phyloP scores from a whole-genome alignment of 495 filamentous ascomycete genomes.

The Friedmanniomyces simplex region DNA sequence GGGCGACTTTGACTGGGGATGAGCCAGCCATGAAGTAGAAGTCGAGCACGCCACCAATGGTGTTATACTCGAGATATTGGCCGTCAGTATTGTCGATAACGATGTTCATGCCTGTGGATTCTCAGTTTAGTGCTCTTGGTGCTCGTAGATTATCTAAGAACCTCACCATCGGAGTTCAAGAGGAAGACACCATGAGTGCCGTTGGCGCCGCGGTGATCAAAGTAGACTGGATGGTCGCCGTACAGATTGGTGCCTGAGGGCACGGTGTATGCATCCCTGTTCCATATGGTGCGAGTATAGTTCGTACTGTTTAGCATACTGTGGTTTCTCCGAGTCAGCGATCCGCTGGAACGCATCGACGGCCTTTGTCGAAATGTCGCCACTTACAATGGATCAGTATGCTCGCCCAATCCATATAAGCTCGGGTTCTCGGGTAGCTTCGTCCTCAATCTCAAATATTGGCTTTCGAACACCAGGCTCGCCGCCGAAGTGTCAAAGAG shows the following conservation, averaged over 20 bases:
- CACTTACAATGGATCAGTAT: conserved; percentile 71
- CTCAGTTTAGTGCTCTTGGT: too few species aligned
- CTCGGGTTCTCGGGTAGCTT: conserved; percentile 54
- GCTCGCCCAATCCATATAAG: conserved; percentile 73
- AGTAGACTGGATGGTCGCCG: conserved; percentile 74
- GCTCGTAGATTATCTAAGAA: too few species aligned
- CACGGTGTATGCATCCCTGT: conserved; percentile 58
- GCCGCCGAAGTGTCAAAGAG: conserved; percentile 68
- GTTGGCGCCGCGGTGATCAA: conserved; percentile 56
- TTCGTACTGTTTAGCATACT: conserved; percentile 58
- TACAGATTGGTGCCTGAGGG: conserved; percentile 64
- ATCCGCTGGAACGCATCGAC: too few species aligned
- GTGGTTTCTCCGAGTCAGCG: too few species aligned
- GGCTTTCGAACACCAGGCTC: conserved; percentile 63
- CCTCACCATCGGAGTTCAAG: conserved; percentile 72
- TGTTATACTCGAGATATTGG: conserved; percentile 79
- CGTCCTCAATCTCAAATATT: conserved; percentile 64
- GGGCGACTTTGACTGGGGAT: conserved; percentile 56
- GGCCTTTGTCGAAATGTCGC: too few species aligned
- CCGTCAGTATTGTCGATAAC: conserved; percentile 56
- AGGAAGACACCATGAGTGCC: conserved; percentile 78
- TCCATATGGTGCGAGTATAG: conserved; percentile 75
- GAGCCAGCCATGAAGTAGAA: conserved; percentile 77
- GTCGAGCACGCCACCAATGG: conserved; percentile 71
- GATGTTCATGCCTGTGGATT: conserved; percentile 79